Evolutionary conservation across 768 basidiomycete genomes (phyloP).

Genomic region (Phylloporus sp.): DNA sequence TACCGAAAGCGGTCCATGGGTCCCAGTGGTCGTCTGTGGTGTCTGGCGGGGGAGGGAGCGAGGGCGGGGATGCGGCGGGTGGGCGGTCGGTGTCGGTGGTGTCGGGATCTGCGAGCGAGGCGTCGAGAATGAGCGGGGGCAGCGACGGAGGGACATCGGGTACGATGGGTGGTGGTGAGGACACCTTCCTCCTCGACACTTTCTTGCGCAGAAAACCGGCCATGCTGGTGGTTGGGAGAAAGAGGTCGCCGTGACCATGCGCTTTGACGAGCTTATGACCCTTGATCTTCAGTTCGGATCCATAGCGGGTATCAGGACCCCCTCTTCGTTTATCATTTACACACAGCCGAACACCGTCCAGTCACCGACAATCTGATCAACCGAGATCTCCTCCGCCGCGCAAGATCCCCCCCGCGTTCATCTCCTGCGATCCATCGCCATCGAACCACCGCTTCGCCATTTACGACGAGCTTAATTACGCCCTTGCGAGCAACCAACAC

Average conservation of each 20-base stretch:
- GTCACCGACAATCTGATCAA: neutral
- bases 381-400: too few species aligned
- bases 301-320: neutral
- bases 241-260: neutral
- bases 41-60: neutral
- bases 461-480: neutral
- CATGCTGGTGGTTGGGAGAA: slow-evolving; percentile 33
- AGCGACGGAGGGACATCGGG: slow-evolving; percentile 26
- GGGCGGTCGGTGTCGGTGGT: slow-evolving; percentile 7
- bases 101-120: slow-evolving; percentile 30
- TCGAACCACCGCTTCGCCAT: neutral
- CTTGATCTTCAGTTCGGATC: neutral
- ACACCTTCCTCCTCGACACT: slow-evolving; percentile 11
- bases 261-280: neutral
- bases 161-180: neutral
- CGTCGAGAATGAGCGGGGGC: slow-evolving; percentile 42
- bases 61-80: slow-evolving; percentile 16
- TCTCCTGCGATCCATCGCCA: neutral
- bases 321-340: neutral
- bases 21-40: slow-evolving; percentile 17
- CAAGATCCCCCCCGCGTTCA: neutral
- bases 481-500: neutral
- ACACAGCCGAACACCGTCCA: neutral
- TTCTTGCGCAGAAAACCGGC: slow-evolving; percentile 57
- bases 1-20: slow-evolving; percentile 19